Conservation (phyloP, 306 rosid genomes). For the Begonia masoniana region DNA sequence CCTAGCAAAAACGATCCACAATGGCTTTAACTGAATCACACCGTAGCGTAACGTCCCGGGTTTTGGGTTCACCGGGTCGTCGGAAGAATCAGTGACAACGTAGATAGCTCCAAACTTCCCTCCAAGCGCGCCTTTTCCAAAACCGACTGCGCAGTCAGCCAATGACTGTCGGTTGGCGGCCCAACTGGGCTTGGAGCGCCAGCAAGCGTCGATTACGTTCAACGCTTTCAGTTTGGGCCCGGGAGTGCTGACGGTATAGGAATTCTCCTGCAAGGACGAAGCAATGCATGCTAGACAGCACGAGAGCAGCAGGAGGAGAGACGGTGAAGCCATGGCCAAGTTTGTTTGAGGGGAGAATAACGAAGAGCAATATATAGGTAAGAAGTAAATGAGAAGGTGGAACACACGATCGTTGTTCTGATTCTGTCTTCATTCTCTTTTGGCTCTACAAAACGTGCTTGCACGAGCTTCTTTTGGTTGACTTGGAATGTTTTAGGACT, state of each 20-base stretch:
- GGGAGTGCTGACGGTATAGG: slow-evolving; percentile 8
- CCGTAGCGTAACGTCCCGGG: slow-evolving; percentile 73
- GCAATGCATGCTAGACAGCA: slow-evolving; percentile 17
- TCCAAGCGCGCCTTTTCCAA: slow-evolving; percentile 60
- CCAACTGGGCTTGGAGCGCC: slow-evolving; percentile 53
- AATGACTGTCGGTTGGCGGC: slow-evolving; percentile 39
- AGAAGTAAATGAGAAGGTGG: background rate
- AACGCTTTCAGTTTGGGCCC: background rate
- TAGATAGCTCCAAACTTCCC: slow-evolving; percentile 53
- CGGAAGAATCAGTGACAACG: slow-evolving; percentile 42
- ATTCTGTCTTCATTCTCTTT: background rate
- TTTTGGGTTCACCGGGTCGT: slow-evolving; percentile 50
- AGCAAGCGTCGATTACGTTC: slow-evolving; percentile 66
- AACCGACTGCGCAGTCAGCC: slow-evolving; percentile 60
- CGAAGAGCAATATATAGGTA: background rate
- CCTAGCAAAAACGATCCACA: slow-evolving; percentile 54
- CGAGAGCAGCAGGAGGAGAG: slow-evolving; percentile 13
- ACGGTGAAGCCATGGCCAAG: background rate
- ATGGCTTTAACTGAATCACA: slow-evolving; percentile 48
- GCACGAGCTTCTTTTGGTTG: background rate
- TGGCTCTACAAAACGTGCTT: background rate
- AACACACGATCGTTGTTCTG: background rate
- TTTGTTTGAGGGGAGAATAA: background rate
- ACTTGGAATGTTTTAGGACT: no score
- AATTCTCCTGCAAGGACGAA: slow-evolving; percentile 19